Evolutionary conservation across 306 rosid genomes (phyloP), one percentile per base, ranked within the genome.

Genomic region (Rosa rugosa): DNA sequence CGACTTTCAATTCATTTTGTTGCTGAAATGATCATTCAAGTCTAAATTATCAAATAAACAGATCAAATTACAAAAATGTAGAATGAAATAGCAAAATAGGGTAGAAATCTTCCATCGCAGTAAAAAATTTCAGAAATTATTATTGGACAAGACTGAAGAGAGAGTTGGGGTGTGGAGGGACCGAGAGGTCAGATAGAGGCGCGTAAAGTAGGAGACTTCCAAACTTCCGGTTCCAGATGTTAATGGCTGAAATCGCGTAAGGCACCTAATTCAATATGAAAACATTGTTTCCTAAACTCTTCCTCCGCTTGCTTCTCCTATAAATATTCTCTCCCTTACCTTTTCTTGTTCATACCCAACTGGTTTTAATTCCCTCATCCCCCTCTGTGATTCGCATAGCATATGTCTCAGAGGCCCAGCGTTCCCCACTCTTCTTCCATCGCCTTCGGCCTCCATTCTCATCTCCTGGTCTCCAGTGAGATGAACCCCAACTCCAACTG

Each of bases 381-480:
- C 75, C 3, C 47, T n/a, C 20, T 27, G 53, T 9, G 44, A 41
- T 20, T 27, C 42, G 16, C 38, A 34, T 56, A 84, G 90, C 96
- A 81, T 89, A 91, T 91, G 96, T 89, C 96, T 89, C 93, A 91
- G 50, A 91, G 96, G 84, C 81, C 87, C 20, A 65, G 66, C 57
- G 86, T 91, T 73, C 93, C 96, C 5, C 96, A 91, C 77, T 89
- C 90, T 54, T 89, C 91, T 38, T 89, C 93, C 73, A 83, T 89
- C 44, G 93, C 96, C 54, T 84, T 86, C 40, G 85, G 90, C 80
- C 94, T 86, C 68, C 97, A 93, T 79, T 93, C 97, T 53, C 97
- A 93, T 90, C 90, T 92, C 83, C 86, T 90, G 88, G 89, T 90
- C 50, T 90, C 97, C 86, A 90, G 96, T 86, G 97, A 93, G 78